Base-by-base conservation (phyloP, 495 filamentous ascomycete species). In the Rusavskia elegans region DNA sequence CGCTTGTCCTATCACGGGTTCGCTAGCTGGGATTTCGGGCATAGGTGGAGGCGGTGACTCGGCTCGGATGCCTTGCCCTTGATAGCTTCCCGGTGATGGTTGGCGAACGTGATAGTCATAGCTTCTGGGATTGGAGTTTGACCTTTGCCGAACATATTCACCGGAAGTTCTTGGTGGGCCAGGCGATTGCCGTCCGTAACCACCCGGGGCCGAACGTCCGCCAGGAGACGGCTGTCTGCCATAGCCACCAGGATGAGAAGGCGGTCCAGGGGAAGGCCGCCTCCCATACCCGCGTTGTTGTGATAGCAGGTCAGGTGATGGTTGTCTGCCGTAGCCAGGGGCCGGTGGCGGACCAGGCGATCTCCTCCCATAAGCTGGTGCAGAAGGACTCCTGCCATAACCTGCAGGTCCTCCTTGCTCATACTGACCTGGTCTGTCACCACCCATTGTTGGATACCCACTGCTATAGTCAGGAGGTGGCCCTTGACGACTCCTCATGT, bases 1-100 rank as follows among this genome's bases (percentile, higher is more conserved):
- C 0, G 86, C 85, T 58, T 87, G 83, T n/a, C 83, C 83, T 20
- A 83, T 71, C 16, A 67, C 62, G 6, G 48, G 62, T 41, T 70
- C 61, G 25, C 79, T 73, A 4, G 62, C 52, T 19, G 45, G 48
- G 13, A 77, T 55, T 39, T 66, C 65, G 8, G 82, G 79, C 57
- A 84, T 65, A 6, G 83, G 83, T 7, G 80, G 81, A 5, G 82
- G 81, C 17, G 81, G 81, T 50, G 63, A 64, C 35, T 49, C 32
- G 16, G 55, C 21, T 23, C 40, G 45, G 30, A 23, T 25, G 29
- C 37, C 10, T 27, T 48, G 46, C 11, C 45, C 53, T 42, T 45
- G 14, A 14, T 27, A 40, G 5, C 55, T 57, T 10, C 55, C 57
- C 19, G 70, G 63, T 20, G 66, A 64, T 21, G 57, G 53, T 20